Evolutionary conservation across 148 eudicot genomes (phyloP).

Genomic region (Fagopyrum tataricum): DNA sequence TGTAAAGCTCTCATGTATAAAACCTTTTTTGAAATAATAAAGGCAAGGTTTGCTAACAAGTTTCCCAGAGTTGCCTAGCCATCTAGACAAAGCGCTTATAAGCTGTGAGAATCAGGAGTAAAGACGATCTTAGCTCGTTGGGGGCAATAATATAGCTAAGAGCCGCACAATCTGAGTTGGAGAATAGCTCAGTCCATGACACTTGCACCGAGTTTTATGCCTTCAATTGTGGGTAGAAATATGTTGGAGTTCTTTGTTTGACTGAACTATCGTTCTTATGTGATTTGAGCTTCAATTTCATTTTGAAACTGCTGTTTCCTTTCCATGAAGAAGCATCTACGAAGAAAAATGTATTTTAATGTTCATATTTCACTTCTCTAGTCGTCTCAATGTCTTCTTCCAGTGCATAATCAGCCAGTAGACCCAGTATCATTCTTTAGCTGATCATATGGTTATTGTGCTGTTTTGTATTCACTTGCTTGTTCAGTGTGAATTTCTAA

Average conservation of each 20-base stretch:
- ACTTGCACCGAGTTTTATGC: not conserved
- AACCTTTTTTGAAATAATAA: no score
- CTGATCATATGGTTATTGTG: not conserved
- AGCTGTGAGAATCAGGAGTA: no score
- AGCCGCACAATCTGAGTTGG: no score
- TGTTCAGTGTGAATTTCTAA: not conserved
- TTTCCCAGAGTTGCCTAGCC: no score
- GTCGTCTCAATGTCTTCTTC: not conserved
- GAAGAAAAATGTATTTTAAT: not conserved
- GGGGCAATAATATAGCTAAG: no score
- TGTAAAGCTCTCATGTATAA: no score
- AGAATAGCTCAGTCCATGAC: no score
- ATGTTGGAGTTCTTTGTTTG: no score
- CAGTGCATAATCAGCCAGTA: not conserved
- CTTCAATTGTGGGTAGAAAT: not conserved
- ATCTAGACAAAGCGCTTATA: no score
- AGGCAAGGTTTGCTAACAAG: no score
- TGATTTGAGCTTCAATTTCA: not conserved
- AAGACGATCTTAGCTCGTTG: no score
- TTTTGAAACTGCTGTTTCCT: not conserved
- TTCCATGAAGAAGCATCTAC: not conserved
- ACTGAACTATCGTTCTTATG: not conserved
- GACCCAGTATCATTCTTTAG: not conserved
- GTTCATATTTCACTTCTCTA: not conserved
- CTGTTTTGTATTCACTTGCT: not conserved